A percentile compares a stretch with the other conserved stretches of the same genome.
Conservation (phyloP, 257 asterid species). For the Mentha longifolia region DNA sequence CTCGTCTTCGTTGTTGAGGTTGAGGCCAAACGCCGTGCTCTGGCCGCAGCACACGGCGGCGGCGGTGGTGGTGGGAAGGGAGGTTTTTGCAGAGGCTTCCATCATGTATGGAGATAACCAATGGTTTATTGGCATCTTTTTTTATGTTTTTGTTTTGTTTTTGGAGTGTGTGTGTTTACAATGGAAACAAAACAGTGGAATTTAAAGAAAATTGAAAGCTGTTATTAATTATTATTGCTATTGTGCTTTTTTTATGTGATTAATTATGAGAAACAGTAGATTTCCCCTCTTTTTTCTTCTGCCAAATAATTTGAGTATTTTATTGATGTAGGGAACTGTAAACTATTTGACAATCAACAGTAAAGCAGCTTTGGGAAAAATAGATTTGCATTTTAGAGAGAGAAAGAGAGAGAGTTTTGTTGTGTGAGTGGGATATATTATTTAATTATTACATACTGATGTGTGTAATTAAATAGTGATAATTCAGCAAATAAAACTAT, state of each 20-base stretch:
- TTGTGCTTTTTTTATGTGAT: not conserved
- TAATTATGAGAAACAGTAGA: not conserved
- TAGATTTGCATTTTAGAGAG: not conserved
- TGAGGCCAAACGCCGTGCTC: too few relatives aligned
- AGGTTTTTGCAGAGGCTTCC: slow-evolving; percentile 24
- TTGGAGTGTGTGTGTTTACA: not conserved
- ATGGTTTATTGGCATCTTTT: slow-evolving; percentile 57
- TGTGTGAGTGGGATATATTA: too few relatives aligned
- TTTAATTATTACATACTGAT: too few relatives aligned
- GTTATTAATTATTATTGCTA: not conserved
- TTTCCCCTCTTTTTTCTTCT: slow-evolving; percentile 18
- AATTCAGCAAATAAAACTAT: slow-evolving; percentile 2
- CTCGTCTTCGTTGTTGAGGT: too few relatives aligned
- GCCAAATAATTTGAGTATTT: slow-evolving; percentile 28
- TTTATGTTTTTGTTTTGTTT: not conserved
- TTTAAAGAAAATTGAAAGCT: slow-evolving; percentile 12
- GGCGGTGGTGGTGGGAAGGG: slow-evolving; percentile 14
- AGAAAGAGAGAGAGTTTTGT: too few relatives aligned
- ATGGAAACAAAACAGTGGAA: slow-evolving; percentile 30
- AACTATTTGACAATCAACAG: slow-evolving; percentile 12
- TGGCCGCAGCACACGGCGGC: too few relatives aligned
- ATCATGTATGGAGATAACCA: slow-evolving; percentile 45
- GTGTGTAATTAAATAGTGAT: not conserved
- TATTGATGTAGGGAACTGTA: slow-evolving; percentile 32
- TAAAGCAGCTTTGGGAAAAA: not conserved